Conservation (phyloP, 2,329 filamentous ascomycete genomes). For the Phaeomoniella chlamydospora region DNA sequence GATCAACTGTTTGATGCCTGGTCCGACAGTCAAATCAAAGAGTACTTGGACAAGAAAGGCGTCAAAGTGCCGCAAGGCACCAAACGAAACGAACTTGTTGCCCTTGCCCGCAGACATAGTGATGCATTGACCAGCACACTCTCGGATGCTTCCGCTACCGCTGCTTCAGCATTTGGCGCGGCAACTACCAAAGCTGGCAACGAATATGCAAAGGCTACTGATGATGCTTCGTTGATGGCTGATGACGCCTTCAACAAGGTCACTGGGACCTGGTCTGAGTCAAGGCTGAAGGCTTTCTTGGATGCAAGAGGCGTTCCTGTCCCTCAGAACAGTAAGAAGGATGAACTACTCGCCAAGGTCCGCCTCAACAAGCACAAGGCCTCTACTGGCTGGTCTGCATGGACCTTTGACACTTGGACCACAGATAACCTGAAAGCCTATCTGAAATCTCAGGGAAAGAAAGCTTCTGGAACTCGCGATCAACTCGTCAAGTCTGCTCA, state of each 20-base stretch:
- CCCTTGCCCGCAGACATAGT: conserved; percentile 77
- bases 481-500: conserved; percentile 49
- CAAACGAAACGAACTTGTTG: conserved; percentile 76
- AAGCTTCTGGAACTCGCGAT: conserved; percentile 53
- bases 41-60: conserved; percentile 81
- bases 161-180: conserved; percentile 43
- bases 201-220: conserved; percentile 60
- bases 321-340: conserved; percentile 54
- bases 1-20: conserved; percentile 80
- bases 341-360: conserved; percentile 62
- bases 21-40: conserved; percentile 81
- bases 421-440: conserved; percentile 52
- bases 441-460: conserved; percentile 37
- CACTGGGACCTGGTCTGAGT: conserved; percentile 55
- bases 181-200: conserved; percentile 65
- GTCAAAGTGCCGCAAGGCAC: conserved; percentile 86
- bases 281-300: conserved; percentile 61
- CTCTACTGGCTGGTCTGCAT: conserved; percentile 51
- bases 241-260: conserved; percentile 54
- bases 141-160: conserved; percentile 33
- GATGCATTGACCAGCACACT: conserved; percentile 44
- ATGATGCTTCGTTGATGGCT: conserved; percentile 46
- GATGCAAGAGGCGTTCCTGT: conserved; percentile 64
- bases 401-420: conserved; percentile 69
- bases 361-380: conserved; percentile 59